Base-by-base conservation (phyloP, 2,329 filamentous ascomycete species). In the Dryadomyces quercivorus region DNA sequence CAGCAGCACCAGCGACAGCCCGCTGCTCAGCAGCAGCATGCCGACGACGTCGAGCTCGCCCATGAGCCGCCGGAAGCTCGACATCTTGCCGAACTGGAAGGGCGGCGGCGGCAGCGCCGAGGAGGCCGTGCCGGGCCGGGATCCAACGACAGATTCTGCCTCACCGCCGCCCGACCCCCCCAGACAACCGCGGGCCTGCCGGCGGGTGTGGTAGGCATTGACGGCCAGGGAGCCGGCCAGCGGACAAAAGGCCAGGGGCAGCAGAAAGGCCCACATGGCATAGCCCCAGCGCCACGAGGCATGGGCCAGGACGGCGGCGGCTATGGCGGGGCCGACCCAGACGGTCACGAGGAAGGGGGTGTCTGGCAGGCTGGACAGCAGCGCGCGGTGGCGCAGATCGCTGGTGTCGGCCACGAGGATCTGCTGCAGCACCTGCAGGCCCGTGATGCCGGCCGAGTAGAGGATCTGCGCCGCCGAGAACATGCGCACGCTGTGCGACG, bases 391-490 rank as follows among this genome's bases (percentile, higher is more conserved):
- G 18, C 77, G 65, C 47, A 84, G 65, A 59, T 77, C 73, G 51
- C 76, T 82, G 1, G 77, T 80, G 63, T 85, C 81, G 34, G 81
- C 81, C 50, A 84, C 76, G 63, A 85, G 81, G 44, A 85, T 77
- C 62, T 84, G 80, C 61, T 82, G 76, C 21, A 83, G 65, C 50
- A 84, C 78, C 56, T 79, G 74, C 7, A 72, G 55, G 5, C 61
- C 60, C 3, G 61, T 63, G 50, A 56, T 59, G 3, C 80, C 80
- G 15, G 79, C 76, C 2, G 80, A 75, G 61, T 82, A 83, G 64
- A 84, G 82, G 42, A 84, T 76, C 61, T 82, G 75, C 0, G 75
- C 77, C 2, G 72, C 72, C 1, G 75, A 69, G 47, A 61, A 79
- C 2, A 74, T 76, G 54, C 75, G 65, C 40, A 83, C 75, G 56